Evolutionary conservation across 352 stramenopile genomes (phyloP).

Genomic region (Phytopythium delawarense): DNA sequence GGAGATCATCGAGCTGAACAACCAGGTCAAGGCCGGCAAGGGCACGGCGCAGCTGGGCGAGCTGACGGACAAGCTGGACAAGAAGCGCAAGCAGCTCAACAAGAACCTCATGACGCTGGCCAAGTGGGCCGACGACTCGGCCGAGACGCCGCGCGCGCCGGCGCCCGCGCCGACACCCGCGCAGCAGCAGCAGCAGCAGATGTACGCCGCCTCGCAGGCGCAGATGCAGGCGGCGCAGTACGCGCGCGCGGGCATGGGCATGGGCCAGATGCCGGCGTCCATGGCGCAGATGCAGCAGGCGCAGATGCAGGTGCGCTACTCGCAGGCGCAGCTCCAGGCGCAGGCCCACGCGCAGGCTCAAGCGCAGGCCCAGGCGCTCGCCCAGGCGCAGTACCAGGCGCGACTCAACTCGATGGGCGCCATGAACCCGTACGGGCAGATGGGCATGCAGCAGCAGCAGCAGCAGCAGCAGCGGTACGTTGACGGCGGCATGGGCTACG

Average conservation of each 20-base stretch:
- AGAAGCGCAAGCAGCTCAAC: slow-evolving; percentile 88
- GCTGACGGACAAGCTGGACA: slow-evolving; percentile 83
- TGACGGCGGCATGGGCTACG: slow-evolving; percentile 34
- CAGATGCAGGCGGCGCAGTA: slow-evolving; percentile 27
- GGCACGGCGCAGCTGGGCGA: slow-evolving; percentile 68
- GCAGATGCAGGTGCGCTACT: slow-evolving; percentile 20
- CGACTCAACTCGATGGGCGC: slow-evolving; percentile 51
- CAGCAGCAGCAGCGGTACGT: slow-evolving; percentile 32
- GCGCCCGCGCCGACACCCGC: slow-evolving; percentile 15
- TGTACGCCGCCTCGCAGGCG: slow-evolving; percentile 26
- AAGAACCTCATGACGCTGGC: slow-evolving; percentile 88
- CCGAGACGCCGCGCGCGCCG: slow-evolving; percentile 44
- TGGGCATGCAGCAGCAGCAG: slow-evolving; percentile 21
- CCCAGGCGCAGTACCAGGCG: slow-evolving; percentile 61
- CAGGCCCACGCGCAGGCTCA: slow-evolving; percentile 29
- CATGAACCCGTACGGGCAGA: slow-evolving; percentile 10
- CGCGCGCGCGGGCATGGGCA: slow-evolving; percentile 13
- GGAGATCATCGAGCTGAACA: slow-evolving; percentile 87
- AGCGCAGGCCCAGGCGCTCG: slow-evolving; percentile 29
- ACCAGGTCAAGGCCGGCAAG: slow-evolving; percentile 83
- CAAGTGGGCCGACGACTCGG: slow-evolving; percentile 85
- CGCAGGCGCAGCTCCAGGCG: slow-evolving; percentile 29
- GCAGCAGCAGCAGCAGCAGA: slow-evolving; percentile 23
- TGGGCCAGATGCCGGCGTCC: slow-evolving; percentile 14
- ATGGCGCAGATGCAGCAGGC: slow-evolving; percentile 20